Base-by-base conservation (phyloP, 352 stramenopile genomes). In the Globisporangium abappressorium region DNA sequence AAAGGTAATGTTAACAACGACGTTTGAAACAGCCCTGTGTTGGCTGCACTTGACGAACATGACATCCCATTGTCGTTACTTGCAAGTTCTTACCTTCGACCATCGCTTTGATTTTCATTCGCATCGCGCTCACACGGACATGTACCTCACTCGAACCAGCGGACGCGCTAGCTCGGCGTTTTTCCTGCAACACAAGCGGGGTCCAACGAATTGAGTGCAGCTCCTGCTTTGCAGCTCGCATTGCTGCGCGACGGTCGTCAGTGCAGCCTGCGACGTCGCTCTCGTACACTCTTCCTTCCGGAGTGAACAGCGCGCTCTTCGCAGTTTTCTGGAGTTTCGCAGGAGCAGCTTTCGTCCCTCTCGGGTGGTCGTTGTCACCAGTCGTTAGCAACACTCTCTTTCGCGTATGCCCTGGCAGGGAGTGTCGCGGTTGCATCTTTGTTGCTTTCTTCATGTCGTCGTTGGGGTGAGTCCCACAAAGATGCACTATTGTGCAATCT, bases 71-170 rank as follows among this genome's bases (percentile, higher is more conserved):
- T 12, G 28, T 5, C 9, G 55, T 60, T 11, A 18, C n/a, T 55
- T 20, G 38, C 20, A 38, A 20, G 11, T 3, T 61, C 64, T 61
- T 57, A 77, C 68, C 64, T 38, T 22, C 26, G 5, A 75, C 70
- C 47, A 70, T 68, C 30, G 60, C 55, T 38, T 70, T 59, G 43
- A 75, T 38, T 30, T 68, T 70, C 46, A 68, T 70, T 34, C 56
- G 41, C 20, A 68, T 24, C 26, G 53, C 28, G 26, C 41, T 30
- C 46, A 72, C 62, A 14, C 68, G 68, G 20, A 36, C 60, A 57
- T 60, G 58, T 18, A 77, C 71, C 34, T 66, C 43, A 28, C 62
- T 68, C 22, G 64, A 70, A 2, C 59, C 24, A 15, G 9, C 34
- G 3, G 55, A 65, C 15, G 8, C 33, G 5, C 36, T 26, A 33